Evolutionary conservation across 2,329 filamentous ascomycete species (phyloP).

Genomic region (Colletotrichum sp.): DNA sequence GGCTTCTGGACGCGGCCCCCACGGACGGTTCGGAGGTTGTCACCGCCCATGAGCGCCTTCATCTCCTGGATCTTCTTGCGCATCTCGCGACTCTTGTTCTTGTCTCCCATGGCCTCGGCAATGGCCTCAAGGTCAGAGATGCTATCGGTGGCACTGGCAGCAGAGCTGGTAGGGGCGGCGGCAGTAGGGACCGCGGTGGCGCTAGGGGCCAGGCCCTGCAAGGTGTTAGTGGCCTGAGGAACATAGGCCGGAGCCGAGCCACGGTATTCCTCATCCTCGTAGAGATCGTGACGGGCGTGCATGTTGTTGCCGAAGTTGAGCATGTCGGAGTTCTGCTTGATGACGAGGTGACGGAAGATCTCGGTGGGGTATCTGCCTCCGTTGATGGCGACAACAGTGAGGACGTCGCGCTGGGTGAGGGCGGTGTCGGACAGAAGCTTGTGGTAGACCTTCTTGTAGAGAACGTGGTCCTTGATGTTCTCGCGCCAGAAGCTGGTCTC

Average conservation of each 20-base stretch:
- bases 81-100: background rate
- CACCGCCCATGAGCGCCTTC: background rate
- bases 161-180: background rate
- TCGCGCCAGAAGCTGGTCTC: conserved; percentile 16
- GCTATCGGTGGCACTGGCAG: background rate
- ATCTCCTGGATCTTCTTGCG: conserved; percentile 6
- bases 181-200: background rate
- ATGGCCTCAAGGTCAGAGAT: background rate
- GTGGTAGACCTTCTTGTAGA: background rate
- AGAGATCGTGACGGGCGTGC: conserved; percentile 1
- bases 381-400: conserved; percentile 12
- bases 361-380: conserved; percentile 11
- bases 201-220: background rate
- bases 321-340: conserved; percentile 10
- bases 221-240: background rate
- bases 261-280: background rate
- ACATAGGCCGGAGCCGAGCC: background rate
- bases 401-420: conserved; percentile 15
- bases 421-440: background rate
- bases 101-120: background rate
- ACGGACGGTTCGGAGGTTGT: background rate
- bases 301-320: conserved; percentile 1
- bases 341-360: conserved; percentile 9
- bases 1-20: background rate
- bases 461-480: background rate